Percentiles rank a stretch among this genome's conserved stretches.
These are phyloP conservation scores for Fagopyrum esculentum DNA, from an alignment of 148 eudicot genomes.

Conservation along the genomic window DNA sequence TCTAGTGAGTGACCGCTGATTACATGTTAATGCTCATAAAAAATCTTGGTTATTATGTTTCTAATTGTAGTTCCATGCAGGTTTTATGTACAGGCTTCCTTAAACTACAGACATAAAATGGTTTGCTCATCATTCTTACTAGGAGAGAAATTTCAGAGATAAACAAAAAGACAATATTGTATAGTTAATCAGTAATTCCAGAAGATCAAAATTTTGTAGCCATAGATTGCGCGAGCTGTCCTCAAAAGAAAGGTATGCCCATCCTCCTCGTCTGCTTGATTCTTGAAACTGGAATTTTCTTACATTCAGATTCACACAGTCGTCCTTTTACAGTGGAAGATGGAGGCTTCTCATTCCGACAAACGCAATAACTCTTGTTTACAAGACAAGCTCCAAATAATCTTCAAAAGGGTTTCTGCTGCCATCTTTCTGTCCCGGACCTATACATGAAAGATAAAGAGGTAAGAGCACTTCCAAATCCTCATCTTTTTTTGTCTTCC, in stretches of 20 bases:
- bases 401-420: slow-evolving; percentile 4
- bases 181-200: slow-evolving; percentile 7
- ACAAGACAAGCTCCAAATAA: slow-evolving; percentile 1
- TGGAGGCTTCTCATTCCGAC: background rate
- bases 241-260: background rate
- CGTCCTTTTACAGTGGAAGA: background rate
- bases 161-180: background rate
- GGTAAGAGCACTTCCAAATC: background rate
- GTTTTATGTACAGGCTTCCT: slow-evolving; percentile 7
- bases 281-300: background rate
- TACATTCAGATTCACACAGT: background rate
- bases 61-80: background rate
- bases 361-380: slow-evolving; percentile 5
- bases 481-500: no score
- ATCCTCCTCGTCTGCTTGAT: background rate
- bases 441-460: background rate
- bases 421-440: background rate
- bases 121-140: slow-evolving; percentile 11
- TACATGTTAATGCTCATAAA: background rate
- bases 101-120: slow-evolving; percentile 2
- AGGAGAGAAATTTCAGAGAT: background rate
- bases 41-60: background rate
- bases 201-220: slow-evolving; percentile 6
- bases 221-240: background rate
- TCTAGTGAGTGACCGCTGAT: background rate